A percentile compares a stretch with the other conserved stretches of the same genome.
These are phyloP conservation scores for Leucocoprinus birnbaumii DNA, from an alignment of 768 basidiomycete genomes.

Conservation along the genomic window DNA sequence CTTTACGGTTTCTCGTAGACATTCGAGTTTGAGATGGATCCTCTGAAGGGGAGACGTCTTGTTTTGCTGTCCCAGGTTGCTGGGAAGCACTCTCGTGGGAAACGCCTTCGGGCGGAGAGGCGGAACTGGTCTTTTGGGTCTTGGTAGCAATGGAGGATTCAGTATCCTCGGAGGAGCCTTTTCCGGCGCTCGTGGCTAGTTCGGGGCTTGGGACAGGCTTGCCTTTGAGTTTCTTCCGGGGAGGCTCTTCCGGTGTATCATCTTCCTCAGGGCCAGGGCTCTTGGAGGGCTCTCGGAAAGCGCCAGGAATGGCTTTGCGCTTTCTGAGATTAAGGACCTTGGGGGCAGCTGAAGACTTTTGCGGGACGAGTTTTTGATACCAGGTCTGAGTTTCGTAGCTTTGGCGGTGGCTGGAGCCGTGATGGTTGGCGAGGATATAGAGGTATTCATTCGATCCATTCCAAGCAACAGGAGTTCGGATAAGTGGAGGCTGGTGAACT, in stretches of 20 bases:
- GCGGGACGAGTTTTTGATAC: conserved; percentile 29
- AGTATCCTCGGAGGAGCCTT: background rate
- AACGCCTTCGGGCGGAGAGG: conserved; percentile 5
- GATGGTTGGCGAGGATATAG: conserved; percentile 30
- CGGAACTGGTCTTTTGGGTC: conserved; percentile 10
- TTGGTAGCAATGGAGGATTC: conserved; percentile 1
- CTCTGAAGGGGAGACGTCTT: background rate
- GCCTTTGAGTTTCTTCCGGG: conserved; percentile 23
- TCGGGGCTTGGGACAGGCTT: background rate
- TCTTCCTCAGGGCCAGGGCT: conserved; percentile 22
- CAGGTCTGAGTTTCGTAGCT: conserved; percentile 28
- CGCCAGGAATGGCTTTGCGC: conserved; percentile 26
- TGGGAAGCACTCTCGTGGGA: conserved; percentile 11
- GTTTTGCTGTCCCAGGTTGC: conserved; percentile 1
- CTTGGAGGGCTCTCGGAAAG: conserved; percentile 23
- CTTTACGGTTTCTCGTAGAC: conserved; percentile 8
- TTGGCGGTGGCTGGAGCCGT: conserved; percentile 28
- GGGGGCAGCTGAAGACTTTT: conserved; percentile 24
- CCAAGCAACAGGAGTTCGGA: conserved; percentile 40
- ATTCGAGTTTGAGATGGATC: conserved; percentile 7
- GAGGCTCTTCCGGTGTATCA: conserved; percentile 25
- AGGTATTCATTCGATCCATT: conserved; percentile 39
- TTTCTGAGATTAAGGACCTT: conserved; percentile 30
- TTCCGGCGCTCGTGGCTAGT: background rate
- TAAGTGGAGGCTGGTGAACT: conserved; percentile 38